These are phyloP conservation scores for Luvunga scandens DNA, from an alignment of 345 rosid species.

Conservation along the genomic window DNA sequence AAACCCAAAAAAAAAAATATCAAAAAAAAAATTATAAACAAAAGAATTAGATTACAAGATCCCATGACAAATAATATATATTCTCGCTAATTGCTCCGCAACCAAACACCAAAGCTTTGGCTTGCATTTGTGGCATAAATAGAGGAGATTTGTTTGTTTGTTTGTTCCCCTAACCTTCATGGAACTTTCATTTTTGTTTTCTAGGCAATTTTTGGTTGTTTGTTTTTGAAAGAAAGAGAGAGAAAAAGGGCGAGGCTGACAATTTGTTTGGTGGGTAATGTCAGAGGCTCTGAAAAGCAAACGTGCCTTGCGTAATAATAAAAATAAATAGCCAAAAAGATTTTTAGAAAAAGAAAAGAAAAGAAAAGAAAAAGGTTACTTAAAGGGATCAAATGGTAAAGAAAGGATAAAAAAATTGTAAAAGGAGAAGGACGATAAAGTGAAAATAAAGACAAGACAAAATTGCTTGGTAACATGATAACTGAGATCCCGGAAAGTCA, in stretches of 20 bases:
- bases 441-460: slow-evolving; percentile 34
- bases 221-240: neutral
- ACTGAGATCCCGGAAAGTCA: slow-evolving; percentile 29
- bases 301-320: slow-evolving; percentile 34
- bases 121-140: slow-evolving; percentile 15
- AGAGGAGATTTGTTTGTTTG: neutral
- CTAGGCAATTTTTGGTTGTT: slow-evolving; percentile 8
- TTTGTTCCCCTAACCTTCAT: neutral
- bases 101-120: neutral
- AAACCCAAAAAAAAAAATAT: neutral
- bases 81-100: neutral
- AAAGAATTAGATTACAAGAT: slow-evolving; percentile 11
- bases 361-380: slow-evolving; percentile 11
- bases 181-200: slow-evolving; percentile 47
- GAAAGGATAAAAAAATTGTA: neutral
- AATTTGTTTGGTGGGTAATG: slow-evolving; percentile 31
- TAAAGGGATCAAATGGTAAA: slow-evolving; percentile 3
- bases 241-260: neutral
- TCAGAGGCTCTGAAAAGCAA: slow-evolving; percentile 48
- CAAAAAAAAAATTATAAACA: slow-evolving; percentile 8
- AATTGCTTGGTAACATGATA: slow-evolving; percentile 8
- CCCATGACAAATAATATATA: slow-evolving; percentile 3
- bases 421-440: neutral
- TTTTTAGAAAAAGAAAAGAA: neutral
- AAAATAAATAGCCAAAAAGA: neutral